Conservation (phyloP, 2,329 filamentous ascomycete genomes). For the Colletotrichum echinochloae region DNA sequence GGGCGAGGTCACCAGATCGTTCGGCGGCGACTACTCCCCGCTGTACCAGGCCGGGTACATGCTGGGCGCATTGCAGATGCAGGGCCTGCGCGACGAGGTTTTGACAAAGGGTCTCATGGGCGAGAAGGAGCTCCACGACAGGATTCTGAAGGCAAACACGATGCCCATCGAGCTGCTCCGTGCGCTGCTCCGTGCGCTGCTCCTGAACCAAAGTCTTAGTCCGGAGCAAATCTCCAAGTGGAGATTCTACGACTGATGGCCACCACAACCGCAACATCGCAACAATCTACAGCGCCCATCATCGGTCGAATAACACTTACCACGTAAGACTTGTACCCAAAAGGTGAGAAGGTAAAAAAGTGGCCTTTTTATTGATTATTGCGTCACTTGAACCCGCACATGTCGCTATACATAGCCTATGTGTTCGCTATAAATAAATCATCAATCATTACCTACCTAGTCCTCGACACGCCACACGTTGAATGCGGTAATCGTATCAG, state of each 20-base stretch:
- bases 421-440: not conserved
- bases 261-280: too few relatives aligned
- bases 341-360: not conserved
- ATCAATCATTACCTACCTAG: not conserved
- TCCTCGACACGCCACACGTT: not conserved
- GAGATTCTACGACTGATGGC: constrained; percentile 59
- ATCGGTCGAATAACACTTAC: constrained; percentile 33
- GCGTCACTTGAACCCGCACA: not conserved
- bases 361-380: not conserved
- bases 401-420: not conserved
- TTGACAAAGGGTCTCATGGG: constrained; percentile 52
- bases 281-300: not conserved
- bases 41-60: constrained; percentile 72
- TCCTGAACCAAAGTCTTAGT: constrained; percentile 56
- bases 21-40: constrained; percentile 67
- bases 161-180: constrained; percentile 68
- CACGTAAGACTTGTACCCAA: not conserved
- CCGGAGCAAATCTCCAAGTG: constrained; percentile 60
- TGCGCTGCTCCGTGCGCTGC: constrained; percentile 61
- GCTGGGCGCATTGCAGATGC: constrained; percentile 69
- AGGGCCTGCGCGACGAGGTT: constrained; percentile 61
- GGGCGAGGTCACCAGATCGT: constrained; percentile 68
- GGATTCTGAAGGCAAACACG: constrained; percentile 61
- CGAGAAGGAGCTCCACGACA: constrained; percentile 69
- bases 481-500: not conserved